Base-by-base conservation (phyloP, 169 alveolate species). In the Plasmodium reichenowi region DNA sequence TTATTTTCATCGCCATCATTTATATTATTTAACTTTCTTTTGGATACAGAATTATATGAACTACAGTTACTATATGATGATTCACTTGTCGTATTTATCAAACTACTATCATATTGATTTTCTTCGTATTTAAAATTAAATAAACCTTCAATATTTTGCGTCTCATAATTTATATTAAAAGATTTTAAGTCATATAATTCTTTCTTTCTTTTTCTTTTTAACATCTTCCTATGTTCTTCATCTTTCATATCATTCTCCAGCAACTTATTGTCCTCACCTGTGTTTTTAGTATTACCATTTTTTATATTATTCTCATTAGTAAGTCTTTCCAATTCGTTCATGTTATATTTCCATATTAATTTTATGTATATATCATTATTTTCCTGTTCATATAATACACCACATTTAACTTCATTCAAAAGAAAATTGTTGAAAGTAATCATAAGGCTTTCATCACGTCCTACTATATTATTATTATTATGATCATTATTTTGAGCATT, bases 51-150 rank as follows among this genome's bases (percentile, higher is more conserved):
- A 38, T 38, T 38, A 38, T 38, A 38, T 38, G 47, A 38, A 38
- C 47, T 38, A 68, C 45, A 50, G 20, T 74, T 75, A 72, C 88
- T 86, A 52, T 54, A 86, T 32, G 88, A 86, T 4, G 74, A 70
- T 66, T 71, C 92, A 8, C 72, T 87, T 12, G 92, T 64, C 0
- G 64, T 72, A 66, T 72, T 17, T 24, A 86, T 60, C 56, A 86
- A 59, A 50, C 88, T 86, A 64, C 92, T 86, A 72, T 86, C 88
- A 67, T 86, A 86, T 26, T 86, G 92, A 64, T 86, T 86, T 56
- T 86, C 76, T 74, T 86, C 92, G 63, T 86, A 86, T 72, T 72
- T 70, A 86, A 86, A 86, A 72, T 86, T 86, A 56, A 86, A 86
- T 26, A 86, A 20, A 5, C 92, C 92, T 56, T 86, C 92, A 38